A percentile compares a stretch with the other conserved stretches of the same genome.
Evolutionary conservation across 2,329 filamentous ascomycete genomes (phyloP).

Genomic region (Colletotrichum limetticola): DNA sequence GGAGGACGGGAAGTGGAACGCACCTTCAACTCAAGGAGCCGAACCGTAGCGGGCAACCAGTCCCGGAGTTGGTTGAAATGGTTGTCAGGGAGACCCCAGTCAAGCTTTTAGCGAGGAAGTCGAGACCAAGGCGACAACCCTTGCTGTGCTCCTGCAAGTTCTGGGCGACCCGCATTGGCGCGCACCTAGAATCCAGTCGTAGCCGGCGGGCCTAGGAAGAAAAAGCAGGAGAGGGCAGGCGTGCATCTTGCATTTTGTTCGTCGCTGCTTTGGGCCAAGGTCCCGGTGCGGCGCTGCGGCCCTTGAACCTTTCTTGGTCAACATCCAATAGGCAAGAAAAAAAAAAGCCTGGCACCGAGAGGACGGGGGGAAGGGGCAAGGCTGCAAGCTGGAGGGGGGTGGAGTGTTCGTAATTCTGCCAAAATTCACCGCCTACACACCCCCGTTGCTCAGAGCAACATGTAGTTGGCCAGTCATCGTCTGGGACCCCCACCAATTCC

Average conservation of each 20-base stretch:
- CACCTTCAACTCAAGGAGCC: slow-evolving; percentile 11
- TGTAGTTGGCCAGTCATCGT: slow-evolving; percentile 32
- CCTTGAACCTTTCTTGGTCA: not conserved
- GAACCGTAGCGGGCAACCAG: slow-evolving; percentile 31
- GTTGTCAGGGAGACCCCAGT: slow-evolving; percentile 34
- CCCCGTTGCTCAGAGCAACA: slow-evolving; percentile 34
- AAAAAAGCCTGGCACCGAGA: not conserved
- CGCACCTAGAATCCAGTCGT: slow-evolving; percentile 5
- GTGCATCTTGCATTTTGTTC: not conserved
- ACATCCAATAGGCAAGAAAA: not conserved
- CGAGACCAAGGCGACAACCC: slow-evolving; percentile 32
- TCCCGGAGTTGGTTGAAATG: slow-evolving; percentile 14
- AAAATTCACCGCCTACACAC: not conserved
- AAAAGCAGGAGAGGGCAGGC: not conserved
- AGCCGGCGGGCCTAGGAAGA: not conserved
- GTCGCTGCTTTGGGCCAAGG: not conserved
- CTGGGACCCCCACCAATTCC: slow-evolving; percentile 24
- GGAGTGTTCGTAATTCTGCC: not conserved
- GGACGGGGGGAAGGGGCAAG: not conserved
- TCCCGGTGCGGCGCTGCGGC: slow-evolving; percentile 2
- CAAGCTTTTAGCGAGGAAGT: slow-evolving; percentile 15
- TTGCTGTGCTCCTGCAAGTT: slow-evolving; percentile 12
- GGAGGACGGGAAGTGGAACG: slow-evolving; percentile 27
- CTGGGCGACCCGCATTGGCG: slow-evolving; percentile 28
- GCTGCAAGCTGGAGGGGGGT: not conserved